Conservation (phyloP, 441 rosid species). For the Isatis lusitanica region DNA sequence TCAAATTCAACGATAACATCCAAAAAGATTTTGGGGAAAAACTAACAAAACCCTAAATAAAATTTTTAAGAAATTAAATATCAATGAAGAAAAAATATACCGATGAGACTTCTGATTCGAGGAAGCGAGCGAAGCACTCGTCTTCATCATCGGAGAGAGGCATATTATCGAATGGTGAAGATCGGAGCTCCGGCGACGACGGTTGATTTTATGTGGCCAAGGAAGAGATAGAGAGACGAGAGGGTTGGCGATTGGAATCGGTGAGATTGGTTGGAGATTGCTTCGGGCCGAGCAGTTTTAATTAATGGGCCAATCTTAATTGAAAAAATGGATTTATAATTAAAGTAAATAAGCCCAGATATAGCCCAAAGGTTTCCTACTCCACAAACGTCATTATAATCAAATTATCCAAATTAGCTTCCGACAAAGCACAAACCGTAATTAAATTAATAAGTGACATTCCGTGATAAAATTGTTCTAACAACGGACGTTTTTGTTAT, state of each 20-base stretch:
- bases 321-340: not conserved
- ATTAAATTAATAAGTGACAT: too few species aligned
- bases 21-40: not conserved
- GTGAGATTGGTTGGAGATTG: constrained; percentile 25
- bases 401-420: too few species aligned
- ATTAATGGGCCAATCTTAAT: constrained; percentile 1
- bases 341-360: not conserved
- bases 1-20: not conserved
- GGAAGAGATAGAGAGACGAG: constrained; percentile 18
- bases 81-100: constrained; percentile 33
- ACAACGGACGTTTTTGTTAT: too few species aligned
- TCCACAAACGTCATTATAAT: too few species aligned
- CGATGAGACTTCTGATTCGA: constrained; percentile 79
- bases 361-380: not conserved
- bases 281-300: not conserved
- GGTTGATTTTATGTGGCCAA: constrained; percentile 14
- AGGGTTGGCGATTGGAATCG: constrained; percentile 12
- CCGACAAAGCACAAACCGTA: too few species aligned
- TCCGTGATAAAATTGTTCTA: too few species aligned
- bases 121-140: constrained; percentile 63
- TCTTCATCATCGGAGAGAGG: constrained; percentile 69
- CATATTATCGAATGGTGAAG: constrained; percentile 37
- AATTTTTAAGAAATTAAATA: not conserved
- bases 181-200: constrained; percentile 33
- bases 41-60: constrained; percentile 22